Evolutionary conservation across 208 protist genomes (phyloP).

Genomic region (Wallacemonas sp.): DNA sequence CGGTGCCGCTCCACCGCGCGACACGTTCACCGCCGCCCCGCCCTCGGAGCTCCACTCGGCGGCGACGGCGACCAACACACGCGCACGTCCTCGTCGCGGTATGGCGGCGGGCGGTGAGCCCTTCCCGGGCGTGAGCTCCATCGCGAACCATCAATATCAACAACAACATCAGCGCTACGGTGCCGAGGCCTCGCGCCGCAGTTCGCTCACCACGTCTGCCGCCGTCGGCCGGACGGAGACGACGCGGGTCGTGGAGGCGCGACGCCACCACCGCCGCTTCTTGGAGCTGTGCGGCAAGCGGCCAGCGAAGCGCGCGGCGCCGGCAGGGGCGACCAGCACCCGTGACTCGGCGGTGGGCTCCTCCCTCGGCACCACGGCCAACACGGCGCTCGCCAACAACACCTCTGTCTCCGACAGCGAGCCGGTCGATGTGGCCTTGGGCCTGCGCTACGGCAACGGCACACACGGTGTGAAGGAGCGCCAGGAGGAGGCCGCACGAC

Average conservation of each 20-base stretch:
- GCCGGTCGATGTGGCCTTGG: neutral
- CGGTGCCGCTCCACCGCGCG: neutral
- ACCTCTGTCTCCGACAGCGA: neutral
- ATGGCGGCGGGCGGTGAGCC: neutral
- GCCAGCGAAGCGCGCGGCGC: neutral
- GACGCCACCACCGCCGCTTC: constrained; percentile 16
- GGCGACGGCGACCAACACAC: neutral
- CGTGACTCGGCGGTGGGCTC: no score
- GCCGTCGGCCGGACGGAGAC: neutral
- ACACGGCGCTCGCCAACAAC: neutral
- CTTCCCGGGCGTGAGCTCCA: neutral
- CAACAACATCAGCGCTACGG: neutral
- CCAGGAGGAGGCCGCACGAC: neutral
- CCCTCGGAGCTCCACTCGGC: neutral
- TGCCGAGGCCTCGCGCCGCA: neutral
- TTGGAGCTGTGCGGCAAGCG: constrained; percentile 8
- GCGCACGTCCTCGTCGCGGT: neutral
- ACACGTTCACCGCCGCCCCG: neutral
- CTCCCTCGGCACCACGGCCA: neutral
- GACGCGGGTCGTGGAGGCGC: neutral
- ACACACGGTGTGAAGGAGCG: constrained; percentile 9
- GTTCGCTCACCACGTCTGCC: neutral
- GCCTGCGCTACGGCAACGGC: constrained; percentile 10
- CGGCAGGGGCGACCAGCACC: neutral
- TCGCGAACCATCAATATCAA: neutral